Base-by-base conservation (phyloP, 2,329 filamentous ascomycete genomes). In the Ceratocystis huliohia region DNA sequence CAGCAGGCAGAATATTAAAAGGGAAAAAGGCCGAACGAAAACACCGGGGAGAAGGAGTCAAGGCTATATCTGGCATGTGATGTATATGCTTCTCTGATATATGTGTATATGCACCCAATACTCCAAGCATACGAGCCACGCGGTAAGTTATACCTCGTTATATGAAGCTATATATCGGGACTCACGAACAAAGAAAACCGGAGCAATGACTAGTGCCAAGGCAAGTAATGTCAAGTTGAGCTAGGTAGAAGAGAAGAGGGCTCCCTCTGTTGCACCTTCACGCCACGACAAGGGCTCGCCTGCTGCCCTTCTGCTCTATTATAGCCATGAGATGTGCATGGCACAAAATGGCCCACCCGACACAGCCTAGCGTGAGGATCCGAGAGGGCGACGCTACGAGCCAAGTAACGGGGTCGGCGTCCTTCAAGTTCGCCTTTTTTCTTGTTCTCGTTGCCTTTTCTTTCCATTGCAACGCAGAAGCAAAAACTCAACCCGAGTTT, bases 401-500 rank as follows among this genome's bases (percentile, higher is more conserved):
- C 28, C 56, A 53, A 25, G 15, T 53, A 53, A 53, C 48, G 48
- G 48, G 56, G 3, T 28, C 56, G 15, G 56, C 13, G 56, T 22
- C 56, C 33, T n/a, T 37, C 30, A 30, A 30, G 25, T 37, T 59
- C 56, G 56, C 28, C 28, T 28, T 59, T 59, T 59, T 30, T 56
- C 20, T 48, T 56, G 10, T 25, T 56, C 25, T 56, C 22, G 13
- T 30, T 30, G 4, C 15, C 25, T 56, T 48, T 8, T 22, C 8
- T 48, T 22, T 56, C 8, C 50, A 15, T 56, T n/a, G 25, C 2
- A 13, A 30, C 1, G 20, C 17, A 33, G 22, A 17, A 30, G 25
- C 56, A 25, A 28, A 59, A 59, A 59, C 56, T 37, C 56, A 59
- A 30, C 56, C 56, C 56, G 56, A 30, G 17, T 59, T 59, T 59